A percentile compares a stretch with the other conserved stretches of the same genome.
phyloP scores from a whole-genome alignment of 257 asterid species.

The Rauvolfia tetraphylla region DNA sequence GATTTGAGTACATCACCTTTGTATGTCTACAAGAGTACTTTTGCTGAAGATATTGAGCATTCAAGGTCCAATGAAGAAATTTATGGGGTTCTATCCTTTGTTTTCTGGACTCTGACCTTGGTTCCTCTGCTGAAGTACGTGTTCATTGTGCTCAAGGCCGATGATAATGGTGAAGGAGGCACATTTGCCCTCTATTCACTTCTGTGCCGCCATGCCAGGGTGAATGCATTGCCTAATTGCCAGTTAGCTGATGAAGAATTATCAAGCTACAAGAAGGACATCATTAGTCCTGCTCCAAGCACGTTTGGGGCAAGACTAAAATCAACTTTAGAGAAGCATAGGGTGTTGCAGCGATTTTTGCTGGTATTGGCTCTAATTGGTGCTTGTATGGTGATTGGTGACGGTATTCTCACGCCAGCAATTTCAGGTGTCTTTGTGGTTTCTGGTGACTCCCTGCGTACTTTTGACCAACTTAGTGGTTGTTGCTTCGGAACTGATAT shows the following conservation, averaged over 20 bases:
- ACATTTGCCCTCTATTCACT: slow-evolving; percentile 88
- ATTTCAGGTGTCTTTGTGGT: slow-evolving; percentile 52
- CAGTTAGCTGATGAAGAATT: slow-evolving; percentile 81
- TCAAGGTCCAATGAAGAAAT: slow-evolving; percentile 80
- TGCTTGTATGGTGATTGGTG: slow-evolving; percentile 99
- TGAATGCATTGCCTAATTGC: slow-evolving; percentile 70
- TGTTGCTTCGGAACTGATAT: slow-evolving; percentile 10
- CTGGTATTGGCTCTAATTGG: slow-evolving; percentile 77
- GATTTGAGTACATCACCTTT: slow-evolving; percentile 90
- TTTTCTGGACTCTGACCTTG: slow-evolving; percentile 83
- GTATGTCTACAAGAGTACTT: slow-evolving; percentile 82
- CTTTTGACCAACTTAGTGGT: not conserved
- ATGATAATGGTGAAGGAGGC: slow-evolving; percentile 97
- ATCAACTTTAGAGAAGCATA: slow-evolving; percentile 58
- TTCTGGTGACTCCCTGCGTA: not conserved
- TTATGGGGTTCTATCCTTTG: slow-evolving; percentile 74
- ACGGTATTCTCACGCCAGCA: slow-evolving; percentile 82
- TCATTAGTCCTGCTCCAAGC: slow-evolving; percentile 47
- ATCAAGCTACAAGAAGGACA: slow-evolving; percentile 60
- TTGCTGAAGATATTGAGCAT: slow-evolving; percentile 77
- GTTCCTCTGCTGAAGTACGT: slow-evolving; percentile 80
- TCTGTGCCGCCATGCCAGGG: slow-evolving; percentile 75
- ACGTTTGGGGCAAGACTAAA: slow-evolving; percentile 64
- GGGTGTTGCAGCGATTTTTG: slow-evolving; percentile 70
- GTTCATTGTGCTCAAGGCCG: slow-evolving; percentile 81